These are phyloP conservation scores for Sonneratia caseolaris DNA, from an alignment of 345 rosid species.

Conservation along the genomic window DNA sequence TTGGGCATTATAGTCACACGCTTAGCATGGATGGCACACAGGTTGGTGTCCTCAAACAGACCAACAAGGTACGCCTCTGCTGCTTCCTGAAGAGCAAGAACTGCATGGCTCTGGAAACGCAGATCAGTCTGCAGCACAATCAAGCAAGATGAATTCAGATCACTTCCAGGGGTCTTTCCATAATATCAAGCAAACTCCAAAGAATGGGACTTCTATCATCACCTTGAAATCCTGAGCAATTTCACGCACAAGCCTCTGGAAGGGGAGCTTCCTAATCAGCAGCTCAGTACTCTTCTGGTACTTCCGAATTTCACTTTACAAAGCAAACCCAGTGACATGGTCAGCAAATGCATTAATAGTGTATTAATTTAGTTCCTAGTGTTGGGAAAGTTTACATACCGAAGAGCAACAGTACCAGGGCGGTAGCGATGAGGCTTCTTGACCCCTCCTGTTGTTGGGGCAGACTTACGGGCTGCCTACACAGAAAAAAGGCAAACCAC, in stretches of 20 bases:
- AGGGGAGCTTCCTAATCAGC: slow-evolving; percentile 74
- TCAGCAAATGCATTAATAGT: not conserved
- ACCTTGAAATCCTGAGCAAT: slow-evolving; percentile 91
- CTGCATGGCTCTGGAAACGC: slow-evolving; percentile 95
- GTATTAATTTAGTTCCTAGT: too few species aligned
- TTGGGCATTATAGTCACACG: slow-evolving; percentile 90
- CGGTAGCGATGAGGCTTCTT: slow-evolving; percentile 94
- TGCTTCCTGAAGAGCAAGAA: slow-evolving; percentile 85
- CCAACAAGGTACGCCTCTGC: slow-evolving; percentile 88
- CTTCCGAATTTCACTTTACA: slow-evolving; percentile 67
- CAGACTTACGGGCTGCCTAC: slow-evolving; percentile 92
- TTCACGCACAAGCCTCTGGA: slow-evolving; percentile 90
- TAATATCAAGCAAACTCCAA: too few species aligned
- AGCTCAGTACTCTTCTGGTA: slow-evolving; percentile 92
- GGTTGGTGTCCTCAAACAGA: slow-evolving; percentile 79
- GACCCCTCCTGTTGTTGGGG: slow-evolving; percentile 91
- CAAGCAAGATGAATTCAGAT: not conserved
- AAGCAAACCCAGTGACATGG: too few species aligned
- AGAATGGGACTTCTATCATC: not conserved
- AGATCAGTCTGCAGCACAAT: slow-evolving; percentile 45
- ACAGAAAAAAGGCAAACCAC: not conserved
- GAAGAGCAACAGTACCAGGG: slow-evolving; percentile 95
- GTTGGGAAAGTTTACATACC: slow-evolving; percentile 26
- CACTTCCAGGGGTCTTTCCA: not conserved
- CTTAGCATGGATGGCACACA: slow-evolving; percentile 84